Conservation (phyloP, 192 early-diverging fungal species). For the Pecoramyces ruminantium region DNA sequence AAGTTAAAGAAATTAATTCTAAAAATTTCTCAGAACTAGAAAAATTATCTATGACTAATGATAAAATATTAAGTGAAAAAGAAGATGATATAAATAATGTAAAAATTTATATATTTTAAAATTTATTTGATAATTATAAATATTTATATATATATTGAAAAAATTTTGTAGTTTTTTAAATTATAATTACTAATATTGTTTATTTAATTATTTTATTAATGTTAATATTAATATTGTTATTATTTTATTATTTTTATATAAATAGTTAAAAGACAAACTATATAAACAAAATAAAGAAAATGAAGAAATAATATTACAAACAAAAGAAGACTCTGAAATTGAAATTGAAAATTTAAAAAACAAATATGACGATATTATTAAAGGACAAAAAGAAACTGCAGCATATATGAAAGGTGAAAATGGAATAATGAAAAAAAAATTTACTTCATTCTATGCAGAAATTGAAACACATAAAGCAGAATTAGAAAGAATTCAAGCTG, state of each 20-base stretch:
- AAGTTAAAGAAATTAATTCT: background rate
- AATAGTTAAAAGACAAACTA: conserved; percentile 39
- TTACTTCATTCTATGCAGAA: conserved; percentile 36
- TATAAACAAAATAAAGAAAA: conserved; percentile 27
- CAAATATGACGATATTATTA: conserved; percentile 35
- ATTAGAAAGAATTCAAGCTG: conserved; percentile 33
- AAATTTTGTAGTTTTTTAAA: too few species aligned
- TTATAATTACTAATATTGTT: too few species aligned
- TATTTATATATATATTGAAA: too few species aligned
- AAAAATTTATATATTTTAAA: too few species aligned
- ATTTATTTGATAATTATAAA: too few species aligned
- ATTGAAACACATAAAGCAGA: conserved; percentile 43
- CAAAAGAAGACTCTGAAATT: conserved; percentile 40
- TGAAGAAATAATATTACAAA: conserved; percentile 31
- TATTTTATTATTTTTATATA: too few species aligned
- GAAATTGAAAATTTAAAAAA: conserved; percentile 33
- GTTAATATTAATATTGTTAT: too few species aligned
- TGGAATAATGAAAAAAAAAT: conserved; percentile 48
- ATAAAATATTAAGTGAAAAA: conserved; percentile 15
- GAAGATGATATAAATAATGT: conserved; percentile 40
- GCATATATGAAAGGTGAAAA: conserved; percentile 45
- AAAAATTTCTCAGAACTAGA: background rate
- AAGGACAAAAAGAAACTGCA: conserved; percentile 34
- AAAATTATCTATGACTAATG: background rate
- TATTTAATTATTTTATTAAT: too few species aligned